phyloP scores from a whole-genome alignment of 2,329 filamentous ascomycete species.

The Annulohypoxylon truncatum region DNA sequence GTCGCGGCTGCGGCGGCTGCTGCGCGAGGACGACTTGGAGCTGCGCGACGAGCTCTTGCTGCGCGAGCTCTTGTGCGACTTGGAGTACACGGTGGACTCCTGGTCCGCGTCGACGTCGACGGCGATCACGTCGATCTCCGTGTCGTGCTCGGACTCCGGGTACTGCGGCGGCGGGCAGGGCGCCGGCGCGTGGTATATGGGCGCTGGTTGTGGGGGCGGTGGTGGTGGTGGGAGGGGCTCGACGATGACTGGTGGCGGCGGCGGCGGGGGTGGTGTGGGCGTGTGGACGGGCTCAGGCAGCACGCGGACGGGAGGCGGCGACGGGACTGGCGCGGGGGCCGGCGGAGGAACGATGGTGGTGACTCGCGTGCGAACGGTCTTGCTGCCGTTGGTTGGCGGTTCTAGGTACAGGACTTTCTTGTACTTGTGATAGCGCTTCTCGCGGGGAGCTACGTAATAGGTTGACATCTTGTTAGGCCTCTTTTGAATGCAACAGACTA shows the following conservation, averaged over 20 bases:
- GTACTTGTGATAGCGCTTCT: constrained; percentile 51
- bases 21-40: constrained; percentile 45
- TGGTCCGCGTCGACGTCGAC: constrained; percentile 58
- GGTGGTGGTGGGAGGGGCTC: constrained; percentile 45
- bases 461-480: constrained; percentile 49
- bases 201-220: constrained; percentile 40
- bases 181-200: constrained; percentile 24
- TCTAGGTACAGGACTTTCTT: constrained; percentile 58
- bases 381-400: constrained; percentile 53
- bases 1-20: constrained; percentile 48
- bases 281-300: constrained; percentile 42
- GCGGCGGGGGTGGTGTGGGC: constrained; percentile 40
- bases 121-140: constrained; percentile 57
- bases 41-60: constrained; percentile 43
- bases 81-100: constrained; percentile 41
- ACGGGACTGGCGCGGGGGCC: constrained; percentile 49
- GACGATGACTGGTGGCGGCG: constrained; percentile 34
- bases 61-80: constrained; percentile 34
- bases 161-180: constrained; percentile 32
- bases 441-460: constrained; percentile 49
- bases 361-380: constrained; percentile 52
- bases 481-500: constrained; percentile 1
- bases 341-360: constrained; percentile 53
- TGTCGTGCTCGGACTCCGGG: constrained; percentile 40
- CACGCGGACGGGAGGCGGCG: constrained; percentile 31